Conservation (phyloP, 768 basidiomycete species). For the Mrakia blollopis region DNA sequence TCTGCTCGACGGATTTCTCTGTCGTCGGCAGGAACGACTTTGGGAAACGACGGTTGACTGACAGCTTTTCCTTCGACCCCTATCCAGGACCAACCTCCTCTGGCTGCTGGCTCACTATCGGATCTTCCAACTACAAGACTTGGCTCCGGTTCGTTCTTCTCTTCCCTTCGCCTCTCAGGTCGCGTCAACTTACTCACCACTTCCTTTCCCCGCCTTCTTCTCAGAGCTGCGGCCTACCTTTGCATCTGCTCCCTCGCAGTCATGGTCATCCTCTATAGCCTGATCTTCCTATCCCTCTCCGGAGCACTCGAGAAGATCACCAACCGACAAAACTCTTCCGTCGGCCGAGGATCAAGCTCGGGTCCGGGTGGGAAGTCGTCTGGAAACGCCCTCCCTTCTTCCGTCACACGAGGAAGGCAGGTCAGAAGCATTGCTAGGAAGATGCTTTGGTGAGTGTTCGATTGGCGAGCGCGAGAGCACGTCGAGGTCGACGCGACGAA, state of each 20-base stretch:
- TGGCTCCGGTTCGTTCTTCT: neutral
- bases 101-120: neutral
- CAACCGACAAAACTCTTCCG: neutral
- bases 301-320: neutral
- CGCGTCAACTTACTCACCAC: too few species aligned
- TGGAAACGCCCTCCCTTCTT: neutral
- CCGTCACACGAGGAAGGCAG: neutral
- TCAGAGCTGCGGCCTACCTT: neutral
- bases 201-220: neutral
- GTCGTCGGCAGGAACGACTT: too few species aligned
- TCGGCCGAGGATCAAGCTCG: neutral
- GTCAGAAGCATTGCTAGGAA: neutral
- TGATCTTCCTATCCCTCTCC: slow-evolving; percentile 11
- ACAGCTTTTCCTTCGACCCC: too few species aligned
- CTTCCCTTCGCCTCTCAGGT: neutral
- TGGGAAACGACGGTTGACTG: too few species aligned
- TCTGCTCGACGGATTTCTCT: too few species aligned
- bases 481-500: too few species aligned
- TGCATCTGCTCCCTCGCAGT: neutral
- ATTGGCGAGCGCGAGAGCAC: neutral
- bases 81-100: neutral
- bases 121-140: neutral
- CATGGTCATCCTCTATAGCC: neutral
- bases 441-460: slow-evolving; percentile 13
- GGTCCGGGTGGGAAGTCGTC: neutral